These are phyloP conservation scores for Apiospora marii DNA, from an alignment of 2,329 filamentous ascomycete genomes.

Conservation along the genomic window DNA sequence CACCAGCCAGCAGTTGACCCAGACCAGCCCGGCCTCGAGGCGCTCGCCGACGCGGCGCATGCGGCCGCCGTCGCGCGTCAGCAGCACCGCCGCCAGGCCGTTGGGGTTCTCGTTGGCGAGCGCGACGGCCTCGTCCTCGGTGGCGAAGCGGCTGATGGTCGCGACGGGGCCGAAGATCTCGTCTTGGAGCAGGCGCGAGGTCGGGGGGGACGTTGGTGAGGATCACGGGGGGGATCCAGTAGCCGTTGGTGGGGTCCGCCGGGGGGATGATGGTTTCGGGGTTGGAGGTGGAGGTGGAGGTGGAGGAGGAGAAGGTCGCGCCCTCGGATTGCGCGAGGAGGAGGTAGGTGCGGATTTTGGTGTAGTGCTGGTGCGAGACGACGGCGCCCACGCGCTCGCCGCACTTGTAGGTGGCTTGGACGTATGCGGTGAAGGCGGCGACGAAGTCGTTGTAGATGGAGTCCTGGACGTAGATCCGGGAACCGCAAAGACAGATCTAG, in stretches of 20 bases:
- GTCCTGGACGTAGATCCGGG: constrained; percentile 60
- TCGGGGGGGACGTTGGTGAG: constrained; percentile 35
- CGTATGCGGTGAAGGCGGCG: constrained; percentile 33
- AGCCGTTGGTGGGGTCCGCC: constrained; percentile 31
- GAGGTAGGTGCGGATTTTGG: constrained; percentile 39
- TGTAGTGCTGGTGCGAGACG: constrained; percentile 40
- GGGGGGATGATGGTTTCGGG: constrained; percentile 29
- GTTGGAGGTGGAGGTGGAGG: constrained; percentile 22
- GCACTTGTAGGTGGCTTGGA: constrained; percentile 33
- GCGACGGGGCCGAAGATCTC: constrained; percentile 54
- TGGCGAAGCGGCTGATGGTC: constrained; percentile 46
- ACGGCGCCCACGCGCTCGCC: constrained; percentile 39
- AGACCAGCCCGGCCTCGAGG: constrained; percentile 43
- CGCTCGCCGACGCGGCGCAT: constrained; percentile 43
- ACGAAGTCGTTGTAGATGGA: constrained; percentile 51
- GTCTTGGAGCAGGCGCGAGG: constrained; percentile 44
- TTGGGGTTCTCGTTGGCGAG: constrained; percentile 42
- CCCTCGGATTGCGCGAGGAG: constrained; percentile 35
- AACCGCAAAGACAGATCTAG: constrained; percentile 46
- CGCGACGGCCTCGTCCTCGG: constrained; percentile 37
- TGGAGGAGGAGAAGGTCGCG: constrained; percentile 32
- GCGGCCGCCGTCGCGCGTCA: constrained; percentile 41
- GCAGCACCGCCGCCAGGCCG: constrained; percentile 40
- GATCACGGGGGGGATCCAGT: constrained; percentile 41
- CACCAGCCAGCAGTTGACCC: constrained; percentile 45